Conservation (phyloP, 768 basidiomycete genomes). For the Amanita rubescens region DNA sequence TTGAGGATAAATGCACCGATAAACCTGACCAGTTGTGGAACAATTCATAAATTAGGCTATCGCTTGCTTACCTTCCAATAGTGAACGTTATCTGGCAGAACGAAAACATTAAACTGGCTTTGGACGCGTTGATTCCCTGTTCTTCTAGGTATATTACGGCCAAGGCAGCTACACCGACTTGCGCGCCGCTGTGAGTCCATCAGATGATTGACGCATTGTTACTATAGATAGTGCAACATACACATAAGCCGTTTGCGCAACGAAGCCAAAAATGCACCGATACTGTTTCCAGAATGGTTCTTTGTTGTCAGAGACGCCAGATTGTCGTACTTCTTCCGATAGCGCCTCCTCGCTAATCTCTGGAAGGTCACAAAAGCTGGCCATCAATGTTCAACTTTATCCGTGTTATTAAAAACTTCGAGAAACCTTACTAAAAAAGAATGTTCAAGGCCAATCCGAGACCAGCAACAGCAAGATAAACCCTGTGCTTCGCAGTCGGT, state of each 20-base stretch:
- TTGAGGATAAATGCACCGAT: conserved; percentile 53
- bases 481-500: conserved; percentile 28
- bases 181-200: conserved; percentile 37
- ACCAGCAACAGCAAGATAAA: conserved; percentile 57
- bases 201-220: not conserved
- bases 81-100: conserved; percentile 68
- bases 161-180: conserved; percentile 59
- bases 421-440: conserved; percentile 48
- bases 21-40: conserved; percentile 32
- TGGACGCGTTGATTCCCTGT: conserved; percentile 40
- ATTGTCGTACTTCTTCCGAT: conserved; percentile 37
- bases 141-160: conserved; percentile 67
- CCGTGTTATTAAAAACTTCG: not conserved
- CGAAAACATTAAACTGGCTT: conserved; percentile 60
- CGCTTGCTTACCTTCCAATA: conserved; percentile 41
- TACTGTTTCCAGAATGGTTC: conserved; percentile 65
- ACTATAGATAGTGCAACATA: conserved; percentile 24
- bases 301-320: conserved; percentile 30
- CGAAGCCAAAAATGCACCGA: conserved; percentile 63
- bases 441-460: conserved; percentile 56
- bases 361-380: conserved; percentile 58
- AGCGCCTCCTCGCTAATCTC: conserved; percentile 68
- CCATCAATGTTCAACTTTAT: not conserved
- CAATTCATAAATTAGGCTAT: not conserved
- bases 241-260: conserved; percentile 65